phyloP scores from a whole-genome alignment of 2,329 filamentous ascomycete genomes.

The Rhinocladiella similis region DNA sequence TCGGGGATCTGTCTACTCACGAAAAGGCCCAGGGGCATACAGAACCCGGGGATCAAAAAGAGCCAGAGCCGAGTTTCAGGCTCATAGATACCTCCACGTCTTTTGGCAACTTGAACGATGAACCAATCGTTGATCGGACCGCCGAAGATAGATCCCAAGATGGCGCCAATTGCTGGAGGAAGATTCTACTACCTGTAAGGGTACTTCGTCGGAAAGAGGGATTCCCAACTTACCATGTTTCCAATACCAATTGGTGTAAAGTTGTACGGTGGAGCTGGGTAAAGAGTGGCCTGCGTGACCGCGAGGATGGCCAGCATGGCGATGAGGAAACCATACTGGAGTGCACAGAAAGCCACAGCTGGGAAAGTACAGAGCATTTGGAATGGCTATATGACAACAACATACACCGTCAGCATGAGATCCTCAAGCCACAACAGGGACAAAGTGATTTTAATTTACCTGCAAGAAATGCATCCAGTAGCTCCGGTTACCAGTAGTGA shows the following conservation, averaged over 20 bases:
- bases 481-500: conserved; percentile 27
- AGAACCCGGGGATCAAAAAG: conserved; percentile 34
- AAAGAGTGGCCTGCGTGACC: conserved; percentile 37
- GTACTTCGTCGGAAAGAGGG: too few species aligned
- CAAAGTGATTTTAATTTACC: background rate
- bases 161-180: conserved; percentile 41
- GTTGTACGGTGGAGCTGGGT: conserved; percentile 37
- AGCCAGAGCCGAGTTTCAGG: conserved; percentile 48
- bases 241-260: conserved; percentile 37
- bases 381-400: conserved; percentile 28
- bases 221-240: background rate
- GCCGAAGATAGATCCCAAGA: conserved; percentile 42
- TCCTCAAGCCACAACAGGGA: too few species aligned
- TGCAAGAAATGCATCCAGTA: conserved; percentile 35
- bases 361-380: conserved; percentile 37
- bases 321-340: conserved; percentile 43
- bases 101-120: conserved; percentile 43
- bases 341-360: conserved; percentile 40
- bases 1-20: background rate
- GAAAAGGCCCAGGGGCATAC: conserved; percentile 38
- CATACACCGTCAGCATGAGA: background rate
- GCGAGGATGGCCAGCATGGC: conserved; percentile 38
- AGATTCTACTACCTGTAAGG: conserved; percentile 31
- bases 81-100: conserved; percentile 50
- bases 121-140: conserved; percentile 42